Evolutionary conservation across 2,329 filamentous ascomycete genomes (phyloP).

Genomic region (Stagonosporopsis cucurbitacearum): DNA sequence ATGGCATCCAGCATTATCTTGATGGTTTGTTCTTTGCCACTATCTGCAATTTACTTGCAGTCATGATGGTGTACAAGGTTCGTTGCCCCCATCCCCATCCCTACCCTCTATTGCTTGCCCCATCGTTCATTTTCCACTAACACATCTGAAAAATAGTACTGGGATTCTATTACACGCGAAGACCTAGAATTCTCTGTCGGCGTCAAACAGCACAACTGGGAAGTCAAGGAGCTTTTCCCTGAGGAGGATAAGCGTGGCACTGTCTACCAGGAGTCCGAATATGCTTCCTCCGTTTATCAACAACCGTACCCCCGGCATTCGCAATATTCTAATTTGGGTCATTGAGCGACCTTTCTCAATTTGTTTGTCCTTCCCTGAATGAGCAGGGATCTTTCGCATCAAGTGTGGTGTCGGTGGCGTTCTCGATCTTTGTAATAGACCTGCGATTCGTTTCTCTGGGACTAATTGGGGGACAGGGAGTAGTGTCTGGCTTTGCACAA

Average conservation of each 20-base stretch:
- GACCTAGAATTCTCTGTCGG: slow-evolving; percentile 98
- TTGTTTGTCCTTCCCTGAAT: slow-evolving; percentile 12
- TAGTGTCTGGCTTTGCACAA: background rate
- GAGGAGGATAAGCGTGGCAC: slow-evolving; percentile 82
- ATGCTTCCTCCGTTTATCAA: slow-evolving; percentile 57
- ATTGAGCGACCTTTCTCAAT: slow-evolving; percentile 22
- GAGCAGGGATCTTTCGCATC: slow-evolving; percentile 1
- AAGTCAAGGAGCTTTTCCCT: slow-evolving; percentile 84
- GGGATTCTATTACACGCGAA: slow-evolving; percentile 98
- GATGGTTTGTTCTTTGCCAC: slow-evolving; percentile 95
- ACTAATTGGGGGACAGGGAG: background rate
- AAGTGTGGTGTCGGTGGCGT: slow-evolving; percentile 4
- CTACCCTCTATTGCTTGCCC: background rate
- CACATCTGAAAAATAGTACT: slow-evolving; percentile 70
- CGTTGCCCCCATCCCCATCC: slow-evolving; percentile 22
- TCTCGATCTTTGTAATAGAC: slow-evolving; percentile 3
- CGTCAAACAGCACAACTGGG: slow-evolving; percentile 95
- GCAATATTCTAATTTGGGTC: slow-evolving; percentile 45
- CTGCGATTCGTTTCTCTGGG: slow-evolving; percentile 5
- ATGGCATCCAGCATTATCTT: slow-evolving; percentile 84
- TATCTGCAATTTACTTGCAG: slow-evolving; percentile 87
- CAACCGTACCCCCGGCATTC: slow-evolving; percentile 42
- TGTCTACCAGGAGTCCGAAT: slow-evolving; percentile 71
- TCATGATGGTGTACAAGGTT: slow-evolving; percentile 99
- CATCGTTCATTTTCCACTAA: slow-evolving; percentile 24